Percentiles rank a stretch among this genome's conserved stretches.
These are phyloP conservation scores for Sphenostylis stenocarpa DNA, from an alignment of 306 rosid genomes.

Conservation along the genomic window DNA sequence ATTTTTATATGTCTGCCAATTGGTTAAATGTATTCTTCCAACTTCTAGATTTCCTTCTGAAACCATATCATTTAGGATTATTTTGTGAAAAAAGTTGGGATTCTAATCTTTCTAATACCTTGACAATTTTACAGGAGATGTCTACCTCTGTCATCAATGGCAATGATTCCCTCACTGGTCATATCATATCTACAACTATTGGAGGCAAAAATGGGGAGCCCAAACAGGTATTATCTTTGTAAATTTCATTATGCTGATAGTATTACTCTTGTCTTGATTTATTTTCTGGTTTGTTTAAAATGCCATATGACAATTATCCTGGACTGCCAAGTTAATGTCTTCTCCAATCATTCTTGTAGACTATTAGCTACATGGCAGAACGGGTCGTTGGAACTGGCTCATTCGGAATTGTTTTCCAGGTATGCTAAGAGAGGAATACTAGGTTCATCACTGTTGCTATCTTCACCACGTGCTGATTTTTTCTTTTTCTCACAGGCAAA, in stretches of 20 bases:
- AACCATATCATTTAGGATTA: not conserved
- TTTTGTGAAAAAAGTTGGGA: not conserved
- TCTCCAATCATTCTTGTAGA: slow-evolving; percentile 54
- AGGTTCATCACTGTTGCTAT: not conserved
- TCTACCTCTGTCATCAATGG: slow-evolving; percentile 76
- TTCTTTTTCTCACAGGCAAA: slow-evolving; percentile 56
- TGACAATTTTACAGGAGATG: slow-evolving; percentile 62
- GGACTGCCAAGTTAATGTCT: slow-evolving; percentile 38
- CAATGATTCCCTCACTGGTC: slow-evolving; percentile 86
- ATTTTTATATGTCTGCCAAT: not conserved
- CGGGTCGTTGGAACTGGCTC: slow-evolving; percentile 93
- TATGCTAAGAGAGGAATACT: slow-evolving; percentile 17
- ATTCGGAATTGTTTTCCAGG: slow-evolving; percentile 97
- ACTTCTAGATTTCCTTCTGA: not conserved
- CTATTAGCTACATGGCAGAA: slow-evolving; percentile 98
- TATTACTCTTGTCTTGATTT: not conserved
- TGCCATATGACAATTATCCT: not conserved
- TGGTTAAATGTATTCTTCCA: not conserved
- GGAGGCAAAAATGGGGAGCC: slow-evolving; percentile 98
- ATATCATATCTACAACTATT: slow-evolving; percentile 87
- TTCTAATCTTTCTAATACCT: not conserved
- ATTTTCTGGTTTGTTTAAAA: slow-evolving; percentile 1
- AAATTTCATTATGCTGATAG: not conserved
- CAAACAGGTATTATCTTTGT: slow-evolving; percentile 63
- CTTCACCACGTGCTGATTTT: slow-evolving; percentile 2